Evolutionary conservation across 208 protist species (phyloP).

Genomic region (Crithidia fasciculata): DNA sequence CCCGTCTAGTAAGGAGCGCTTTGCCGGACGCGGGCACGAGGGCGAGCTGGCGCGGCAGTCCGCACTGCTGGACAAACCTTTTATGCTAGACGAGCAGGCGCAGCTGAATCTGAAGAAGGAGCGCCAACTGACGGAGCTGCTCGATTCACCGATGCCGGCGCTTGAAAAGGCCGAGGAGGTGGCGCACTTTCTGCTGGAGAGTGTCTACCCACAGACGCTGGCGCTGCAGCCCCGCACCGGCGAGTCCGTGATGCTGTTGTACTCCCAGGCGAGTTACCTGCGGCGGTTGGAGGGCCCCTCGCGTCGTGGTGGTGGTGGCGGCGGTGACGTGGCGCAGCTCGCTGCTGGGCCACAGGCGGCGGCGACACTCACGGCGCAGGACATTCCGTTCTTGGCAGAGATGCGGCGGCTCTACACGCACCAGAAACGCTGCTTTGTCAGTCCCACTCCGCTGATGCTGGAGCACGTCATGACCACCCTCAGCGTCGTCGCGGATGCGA

Average conservation of each 20-base stretch:
- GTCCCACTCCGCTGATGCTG: constrained; percentile 69
- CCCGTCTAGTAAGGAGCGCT: constrained; percentile 64
- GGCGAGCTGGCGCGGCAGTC: constrained; percentile 61
- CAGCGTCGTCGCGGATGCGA: constrained; percentile 36
- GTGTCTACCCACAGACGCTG: constrained; percentile 56
- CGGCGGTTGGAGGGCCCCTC: constrained; percentile 38
- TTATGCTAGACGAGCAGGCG: constrained; percentile 51
- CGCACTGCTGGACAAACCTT: constrained; percentile 40
- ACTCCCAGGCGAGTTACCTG: constrained; percentile 67
- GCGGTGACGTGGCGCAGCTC: not conserved
- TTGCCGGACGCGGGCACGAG: constrained; percentile 47
- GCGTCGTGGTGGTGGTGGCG: not conserved
- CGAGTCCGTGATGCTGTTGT: constrained; percentile 72
- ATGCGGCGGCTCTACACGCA: constrained; percentile 83
- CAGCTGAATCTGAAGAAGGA: constrained; percentile 77
- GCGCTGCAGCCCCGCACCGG: constrained; percentile 57
- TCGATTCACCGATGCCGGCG: constrained; percentile 64
- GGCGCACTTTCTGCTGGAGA: constrained; percentile 40
- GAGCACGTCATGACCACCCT: constrained; percentile 84
- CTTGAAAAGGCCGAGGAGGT: constrained; percentile 64
- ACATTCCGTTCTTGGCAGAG: constrained; percentile 64
- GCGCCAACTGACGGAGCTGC: constrained; percentile 70
- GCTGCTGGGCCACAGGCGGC: not conserved
- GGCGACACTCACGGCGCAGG: constrained; percentile 19
- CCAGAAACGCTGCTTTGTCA: constrained; percentile 59